Evolutionary conservation across 2,329 filamentous ascomycete genomes (phyloP).

Genomic region (Epichloe gansuensis): DNA sequence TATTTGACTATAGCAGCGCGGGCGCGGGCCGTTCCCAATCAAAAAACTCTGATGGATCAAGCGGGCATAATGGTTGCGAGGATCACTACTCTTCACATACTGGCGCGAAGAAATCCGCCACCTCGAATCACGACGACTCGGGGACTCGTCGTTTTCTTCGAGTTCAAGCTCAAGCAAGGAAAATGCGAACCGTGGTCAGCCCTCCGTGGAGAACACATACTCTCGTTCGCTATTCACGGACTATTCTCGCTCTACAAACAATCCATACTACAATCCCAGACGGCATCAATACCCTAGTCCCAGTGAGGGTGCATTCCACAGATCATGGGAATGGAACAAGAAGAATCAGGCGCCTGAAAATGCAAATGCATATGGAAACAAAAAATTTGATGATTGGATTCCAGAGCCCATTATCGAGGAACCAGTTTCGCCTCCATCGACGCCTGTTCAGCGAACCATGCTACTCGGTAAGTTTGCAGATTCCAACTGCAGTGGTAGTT

Average conservation of each 20-base stretch:
- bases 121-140: background rate
- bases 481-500: background rate
- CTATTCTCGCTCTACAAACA: constrained; percentile 17
- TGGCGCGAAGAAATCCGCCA: background rate
- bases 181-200: background rate
- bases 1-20: background rate
- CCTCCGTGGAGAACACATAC: background rate
- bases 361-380: background rate
- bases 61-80: background rate
- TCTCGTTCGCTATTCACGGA: constrained; percentile 7
- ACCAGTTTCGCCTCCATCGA: constrained; percentile 14
- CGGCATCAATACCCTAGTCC: constrained; percentile 9
- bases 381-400: constrained; percentile 9
- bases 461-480: constrained; percentile 17
- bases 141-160: constrained; percentile 1
- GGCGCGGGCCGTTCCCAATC: background rate
- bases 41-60: background rate
- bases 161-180: background rate
- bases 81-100: background rate
- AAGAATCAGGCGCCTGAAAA: background rate
- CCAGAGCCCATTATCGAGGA: constrained; percentile 24
- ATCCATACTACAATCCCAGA: constrained; percentile 23
- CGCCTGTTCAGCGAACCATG: constrained; percentile 12
- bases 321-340: constrained; percentile 1
- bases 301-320: background rate